phyloP scores from a whole-genome alignment of 78 protist genomes.

The Guillardia theta region DNA sequence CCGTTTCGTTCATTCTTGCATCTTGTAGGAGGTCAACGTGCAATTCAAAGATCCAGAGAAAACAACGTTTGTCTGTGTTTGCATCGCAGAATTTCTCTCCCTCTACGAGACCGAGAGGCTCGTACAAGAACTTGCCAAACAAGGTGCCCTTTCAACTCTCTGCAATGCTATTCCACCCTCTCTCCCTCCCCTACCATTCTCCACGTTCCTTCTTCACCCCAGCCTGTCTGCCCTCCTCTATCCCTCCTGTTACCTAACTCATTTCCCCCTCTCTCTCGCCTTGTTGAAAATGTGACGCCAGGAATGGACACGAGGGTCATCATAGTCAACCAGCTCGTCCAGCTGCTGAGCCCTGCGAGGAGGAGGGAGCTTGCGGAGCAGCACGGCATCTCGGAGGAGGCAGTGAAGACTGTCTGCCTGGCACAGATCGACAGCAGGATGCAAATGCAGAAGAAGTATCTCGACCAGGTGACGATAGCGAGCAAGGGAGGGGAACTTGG shows the following conservation, averaged over 20 bases:
- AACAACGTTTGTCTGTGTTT: conserved; percentile 97
- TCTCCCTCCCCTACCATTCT: background rate
- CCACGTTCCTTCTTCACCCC: background rate
- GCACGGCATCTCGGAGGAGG: no score
- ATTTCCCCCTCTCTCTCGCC: no score
- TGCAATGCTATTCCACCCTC: no score
- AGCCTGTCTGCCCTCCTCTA: no score
- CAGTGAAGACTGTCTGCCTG: conserved; percentile 63
- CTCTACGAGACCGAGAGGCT: conserved; percentile 99
- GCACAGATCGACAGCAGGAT: conserved; percentile 73
- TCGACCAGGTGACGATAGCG: conserved; percentile 90
- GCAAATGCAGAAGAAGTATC: conserved; percentile 88
- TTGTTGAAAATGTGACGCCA: no score
- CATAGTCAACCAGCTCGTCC: background rate
- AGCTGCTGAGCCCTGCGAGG: no score
- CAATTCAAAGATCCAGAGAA: conserved; percentile 79
- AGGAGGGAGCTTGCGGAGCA: no score
- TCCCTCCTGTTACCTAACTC: no score
- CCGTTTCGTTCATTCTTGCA: background rate
- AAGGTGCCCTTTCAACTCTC: no score
- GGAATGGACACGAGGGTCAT: no score
- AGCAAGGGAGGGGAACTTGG: no score
- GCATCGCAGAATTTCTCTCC: conserved; percentile 97
- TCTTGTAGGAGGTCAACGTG: conserved; percentile 37
- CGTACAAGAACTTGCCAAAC: conserved; percentile 85